Conservation (phyloP, 2,329 filamentous ascomycete genomes). For the Claviceps digitariae region DNA sequence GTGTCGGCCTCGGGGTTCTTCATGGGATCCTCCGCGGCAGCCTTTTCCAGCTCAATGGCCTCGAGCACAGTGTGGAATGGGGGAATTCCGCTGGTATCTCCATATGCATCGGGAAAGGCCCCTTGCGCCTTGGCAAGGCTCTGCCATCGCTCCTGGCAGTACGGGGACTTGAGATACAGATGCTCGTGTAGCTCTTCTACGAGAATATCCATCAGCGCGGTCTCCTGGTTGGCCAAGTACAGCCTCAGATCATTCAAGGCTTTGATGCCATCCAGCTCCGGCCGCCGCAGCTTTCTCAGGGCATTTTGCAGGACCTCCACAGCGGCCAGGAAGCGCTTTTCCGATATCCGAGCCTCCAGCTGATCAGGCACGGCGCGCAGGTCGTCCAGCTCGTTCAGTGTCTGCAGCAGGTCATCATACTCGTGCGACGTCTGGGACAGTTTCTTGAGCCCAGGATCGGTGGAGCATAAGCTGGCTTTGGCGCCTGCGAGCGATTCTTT, state of each 20-base stretch:
- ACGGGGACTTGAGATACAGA: slow-evolving; percentile 92
- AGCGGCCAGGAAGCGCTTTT: slow-evolving; percentile 86
- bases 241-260: slow-evolving; percentile 73
- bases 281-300: slow-evolving; percentile 67
- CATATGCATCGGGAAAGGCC: slow-evolving; percentile 33
- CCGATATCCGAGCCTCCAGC: slow-evolving; percentile 85
- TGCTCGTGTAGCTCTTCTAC: slow-evolving; percentile 97
- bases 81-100: slow-evolving; percentile 29
- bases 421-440: slow-evolving; percentile 76
- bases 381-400: slow-evolving; percentile 74
- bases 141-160: slow-evolving; percentile 95
- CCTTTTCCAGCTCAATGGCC: slow-evolving; percentile 43
- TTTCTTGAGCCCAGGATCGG: slow-evolving; percentile 83
- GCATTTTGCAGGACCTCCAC: slow-evolving; percentile 87
- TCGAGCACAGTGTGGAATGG: slow-evolving; percentile 50
- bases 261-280: slow-evolving; percentile 83
- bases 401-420: slow-evolving; percentile 80
- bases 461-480: slow-evolving; percentile 68
- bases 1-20: slow-evolving; percentile 93
- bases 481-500: slow-evolving; percentile 73
- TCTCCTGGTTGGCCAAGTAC: slow-evolving; percentile 89
- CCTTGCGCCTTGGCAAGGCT: slow-evolving; percentile 56
- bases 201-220: slow-evolving; percentile 79
- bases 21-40: slow-evolving; percentile 70
- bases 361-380: slow-evolving; percentile 81